These are phyloP conservation scores for Penicillium turbatum DNA, from an alignment of 495 filamentous ascomycete genomes.

Conservation along the genomic window DNA sequence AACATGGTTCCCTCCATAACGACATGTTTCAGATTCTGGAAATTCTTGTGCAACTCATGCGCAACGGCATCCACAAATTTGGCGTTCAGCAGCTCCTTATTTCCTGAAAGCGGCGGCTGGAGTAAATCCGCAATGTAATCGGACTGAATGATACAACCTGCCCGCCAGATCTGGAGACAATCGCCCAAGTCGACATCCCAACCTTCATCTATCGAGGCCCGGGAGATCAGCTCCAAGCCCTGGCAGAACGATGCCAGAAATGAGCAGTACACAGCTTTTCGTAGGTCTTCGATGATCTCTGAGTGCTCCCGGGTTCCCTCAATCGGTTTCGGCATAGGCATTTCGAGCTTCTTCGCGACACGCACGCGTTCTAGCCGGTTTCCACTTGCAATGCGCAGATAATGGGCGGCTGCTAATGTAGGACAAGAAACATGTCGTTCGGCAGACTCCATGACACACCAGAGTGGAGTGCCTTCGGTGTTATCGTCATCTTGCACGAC, in stretches of 20 bases:
- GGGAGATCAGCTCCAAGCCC: constrained; percentile 62
- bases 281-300: constrained; percentile 55
- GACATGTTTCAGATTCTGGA: constrained; percentile 51
- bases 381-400: constrained; percentile 61
- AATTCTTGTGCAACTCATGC: constrained; percentile 49
- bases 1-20: constrained; percentile 53
- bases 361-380: constrained; percentile 53
- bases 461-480: constrained; percentile 66
- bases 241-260: constrained; percentile 64
- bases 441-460: constrained; percentile 59
- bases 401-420: constrained; percentile 61
- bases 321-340: constrained; percentile 41
- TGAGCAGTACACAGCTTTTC: constrained; percentile 56
- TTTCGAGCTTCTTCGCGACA: constrained; percentile 41
- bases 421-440: constrained; percentile 60
- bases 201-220: constrained; percentile 54
- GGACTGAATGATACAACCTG: constrained; percentile 69
- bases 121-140: constrained; percentile 62
- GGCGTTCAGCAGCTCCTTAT: constrained; percentile 33
- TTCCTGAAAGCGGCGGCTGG: constrained; percentile 34
- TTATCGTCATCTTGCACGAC: constrained; percentile 68
- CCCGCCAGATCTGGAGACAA: constrained; percentile 66
- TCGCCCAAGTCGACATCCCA: constrained; percentile 60
- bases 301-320: constrained; percentile 40
- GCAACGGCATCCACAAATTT: constrained; percentile 50